These are phyloP conservation scores for Pythium volutum DNA, from an alignment of 352 stramenopile genomes.

Conservation along the genomic window DNA sequence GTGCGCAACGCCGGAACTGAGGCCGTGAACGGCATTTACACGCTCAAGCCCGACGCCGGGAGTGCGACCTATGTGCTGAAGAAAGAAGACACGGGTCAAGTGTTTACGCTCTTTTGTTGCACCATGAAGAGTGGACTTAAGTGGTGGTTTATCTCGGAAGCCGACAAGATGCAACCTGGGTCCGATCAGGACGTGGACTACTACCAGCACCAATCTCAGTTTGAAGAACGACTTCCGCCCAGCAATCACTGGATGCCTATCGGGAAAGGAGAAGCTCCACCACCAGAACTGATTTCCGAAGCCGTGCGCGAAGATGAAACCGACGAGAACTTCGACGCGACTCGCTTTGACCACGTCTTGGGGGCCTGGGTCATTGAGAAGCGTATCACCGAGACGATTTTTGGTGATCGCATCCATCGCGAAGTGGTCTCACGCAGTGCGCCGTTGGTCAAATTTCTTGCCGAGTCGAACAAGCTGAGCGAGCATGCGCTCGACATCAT, in stretches of 20 bases:
- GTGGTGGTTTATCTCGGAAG: conserved; percentile 99
- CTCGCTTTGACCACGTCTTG: conserved; percentile 70
- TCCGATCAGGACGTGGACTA: conserved; percentile 99
- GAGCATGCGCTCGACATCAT: conserved; percentile 66
- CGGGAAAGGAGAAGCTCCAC: conserved; percentile 62
- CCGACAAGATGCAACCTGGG: conserved; percentile 95
- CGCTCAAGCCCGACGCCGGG: conserved; percentile 65
- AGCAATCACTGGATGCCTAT: conserved; percentile 87
- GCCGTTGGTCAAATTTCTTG: conserved; percentile 81
- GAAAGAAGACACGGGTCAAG: conserved; percentile 63
- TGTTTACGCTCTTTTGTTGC: conserved; percentile 96
- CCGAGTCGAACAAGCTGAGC: conserved; percentile 75
- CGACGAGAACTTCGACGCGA: conserved; percentile 33
- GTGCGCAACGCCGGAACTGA: conserved; percentile 89
- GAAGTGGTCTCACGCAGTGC: conserved; percentile 84
- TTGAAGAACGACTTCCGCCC: conserved; percentile 92
- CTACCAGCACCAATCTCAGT: conserved; percentile 96
- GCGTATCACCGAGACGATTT: conserved; percentile 81
- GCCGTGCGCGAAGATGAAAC: conserved; percentile 51
- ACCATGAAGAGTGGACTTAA: conserved; percentile 98
- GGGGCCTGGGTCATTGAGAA: conserved; percentile 71
- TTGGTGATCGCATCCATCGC: conserved; percentile 86
- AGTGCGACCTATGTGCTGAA: conserved; percentile 75
- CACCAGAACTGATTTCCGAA: conserved; percentile 70
- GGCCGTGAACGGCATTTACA: conserved; percentile 93